Evolutionary conservation across 2,329 filamentous ascomycete species (phyloP), one percentile per base, ranked within the genome.

Genomic region (Penicillium sp.): DNA sequence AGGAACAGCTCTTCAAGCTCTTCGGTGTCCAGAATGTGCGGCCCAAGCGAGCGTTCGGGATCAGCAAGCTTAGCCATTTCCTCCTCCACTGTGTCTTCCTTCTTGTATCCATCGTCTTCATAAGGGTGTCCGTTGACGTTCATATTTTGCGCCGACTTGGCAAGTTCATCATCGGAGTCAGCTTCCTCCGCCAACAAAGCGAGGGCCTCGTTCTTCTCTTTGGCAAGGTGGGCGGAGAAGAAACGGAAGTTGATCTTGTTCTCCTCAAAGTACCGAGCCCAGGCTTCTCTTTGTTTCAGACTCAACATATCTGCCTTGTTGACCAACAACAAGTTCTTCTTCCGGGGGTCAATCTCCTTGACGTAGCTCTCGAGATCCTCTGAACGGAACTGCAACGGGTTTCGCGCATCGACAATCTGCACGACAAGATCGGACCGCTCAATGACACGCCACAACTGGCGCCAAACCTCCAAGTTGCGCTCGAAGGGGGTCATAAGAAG

Each of bases 241-340:
- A 97, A 99, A 66, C 88, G 89, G 79, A 94, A 99, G 50, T 89
- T 85, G 68, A 99, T 95, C 27, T 86, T 85, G 26, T 88, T 84
- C 63, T 85, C 79, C 63, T 87, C 87, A 63, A 99, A 90, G 69
- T 96, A 91, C 63, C 88, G 84, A 3, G 92, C 92, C 94, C 94
- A 99, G 0, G 81, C 79, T 61, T 82, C 82, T 61, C 94, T 81
- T 76, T 99, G 95, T 66, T 85, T 84, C 44, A 85, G 74, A 1
- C 92, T 96, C 90, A 99, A 92, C 94, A 99, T 97, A 76, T 99
- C 94, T 42, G 94, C 92, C 80, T 99, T 99, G 81, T 99, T 99
- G 69, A 99, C 93, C 51, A 99, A 79, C 52, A 99, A 74, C 68
- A 99, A 70, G 71, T 97, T 99, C 70, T 91, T 84, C 79, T 99